Percentiles rank a stretch among this genome's conserved stretches.
Conservation (phyloP, 768 basidiomycete species). For the Phylloporus scabripes region DNA sequence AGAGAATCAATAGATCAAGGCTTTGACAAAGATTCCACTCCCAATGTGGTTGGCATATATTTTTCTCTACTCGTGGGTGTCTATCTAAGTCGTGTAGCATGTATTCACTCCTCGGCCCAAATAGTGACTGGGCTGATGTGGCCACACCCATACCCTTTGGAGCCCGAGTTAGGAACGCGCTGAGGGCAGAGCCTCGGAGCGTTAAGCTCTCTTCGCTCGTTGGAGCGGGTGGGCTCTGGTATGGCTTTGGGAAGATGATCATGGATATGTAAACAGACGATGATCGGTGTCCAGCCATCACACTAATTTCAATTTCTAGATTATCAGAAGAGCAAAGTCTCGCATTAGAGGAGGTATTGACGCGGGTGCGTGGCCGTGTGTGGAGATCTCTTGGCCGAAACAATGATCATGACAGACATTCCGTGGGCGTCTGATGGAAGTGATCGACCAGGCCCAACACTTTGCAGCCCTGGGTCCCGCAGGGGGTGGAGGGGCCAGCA, state of each 20-base stretch:
- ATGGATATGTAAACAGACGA: slow-evolving; percentile 62
- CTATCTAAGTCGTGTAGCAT: not conserved
- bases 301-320: slow-evolving; percentile 36
- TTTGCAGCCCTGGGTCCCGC: slow-evolving; percentile 67
- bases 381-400: slow-evolving; percentile 1
- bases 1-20: slow-evolving; percentile 55
- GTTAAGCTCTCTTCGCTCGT: slow-evolving; percentile 80
- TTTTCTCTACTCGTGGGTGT: slow-evolving; percentile 66
- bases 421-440: slow-evolving; percentile 67
- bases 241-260: slow-evolving; percentile 83
- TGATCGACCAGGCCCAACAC: slow-evolving; percentile 84
- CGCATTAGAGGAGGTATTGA: slow-evolving; percentile 66
- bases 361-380: slow-evolving; percentile 42
- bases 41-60: slow-evolving; percentile 92
- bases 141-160: slow-evolving; percentile 76
- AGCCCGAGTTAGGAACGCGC: slow-evolving; percentile 72
- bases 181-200: slow-evolving; percentile 83
- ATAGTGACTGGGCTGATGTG: slow-evolving; percentile 82
- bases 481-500: slow-evolving; percentile 47
- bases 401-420: slow-evolving; percentile 51
- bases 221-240: slow-evolving; percentile 87
- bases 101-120: slow-evolving; percentile 22
- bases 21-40: slow-evolving; percentile 69
- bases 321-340: slow-evolving; percentile 69
- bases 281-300: not conserved